phyloP scores from a whole-genome alignment of 805 yeast genomes.

The Hanseniaspora taiwanica region DNA sequence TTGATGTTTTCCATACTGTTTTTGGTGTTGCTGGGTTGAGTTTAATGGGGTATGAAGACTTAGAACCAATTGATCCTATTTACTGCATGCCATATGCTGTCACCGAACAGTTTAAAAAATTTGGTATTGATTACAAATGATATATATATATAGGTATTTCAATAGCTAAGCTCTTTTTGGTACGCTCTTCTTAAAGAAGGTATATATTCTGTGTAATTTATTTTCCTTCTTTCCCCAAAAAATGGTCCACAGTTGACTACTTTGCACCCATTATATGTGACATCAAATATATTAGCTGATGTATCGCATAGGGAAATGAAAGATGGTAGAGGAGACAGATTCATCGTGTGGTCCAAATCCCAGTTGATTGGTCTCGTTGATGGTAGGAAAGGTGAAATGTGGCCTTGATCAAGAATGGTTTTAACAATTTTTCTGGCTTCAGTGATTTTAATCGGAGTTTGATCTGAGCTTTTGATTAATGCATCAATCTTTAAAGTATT shows the following conservation, averaged over 20 bases:
- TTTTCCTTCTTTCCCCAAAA: conserved; percentile 28
- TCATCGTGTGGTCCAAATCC: conserved; percentile 54
- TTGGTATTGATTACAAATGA: conserved; percentile 19
- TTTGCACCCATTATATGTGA: conserved; percentile 72
- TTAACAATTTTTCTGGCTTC: conserved; percentile 63
- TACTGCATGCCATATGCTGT: conserved; percentile 61
- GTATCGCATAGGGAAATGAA: conserved; percentile 53
- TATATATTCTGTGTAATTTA: conserved; percentile 61
- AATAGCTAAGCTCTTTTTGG: conserved; percentile 32
- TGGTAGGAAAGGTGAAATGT: conserved; percentile 64
- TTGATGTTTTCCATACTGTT: conserved; percentile 84
- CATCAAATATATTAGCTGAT: conserved; percentile 55
- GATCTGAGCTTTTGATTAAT: conserved; percentile 22
- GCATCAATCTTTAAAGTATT: conserved; percentile 11
- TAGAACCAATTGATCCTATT: conserved; percentile 65
- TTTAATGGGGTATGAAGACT: conserved; percentile 46
- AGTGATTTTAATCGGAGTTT: conserved; percentile 32
- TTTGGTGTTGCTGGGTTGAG: conserved; percentile 86
- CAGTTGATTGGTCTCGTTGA: conserved; percentile 45
- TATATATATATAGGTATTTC: conserved; percentile 4
- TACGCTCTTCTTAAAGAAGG: conserved; percentile 44
- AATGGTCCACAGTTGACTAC: conserved; percentile 61
- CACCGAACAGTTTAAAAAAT: conserved; percentile 24
- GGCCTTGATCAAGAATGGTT: conserved; percentile 79
- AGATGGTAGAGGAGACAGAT: conserved; percentile 70